Base-by-base conservation (phyloP, 2,329 filamentous ascomycete species). In the Pezicula rhizophila region DNA sequence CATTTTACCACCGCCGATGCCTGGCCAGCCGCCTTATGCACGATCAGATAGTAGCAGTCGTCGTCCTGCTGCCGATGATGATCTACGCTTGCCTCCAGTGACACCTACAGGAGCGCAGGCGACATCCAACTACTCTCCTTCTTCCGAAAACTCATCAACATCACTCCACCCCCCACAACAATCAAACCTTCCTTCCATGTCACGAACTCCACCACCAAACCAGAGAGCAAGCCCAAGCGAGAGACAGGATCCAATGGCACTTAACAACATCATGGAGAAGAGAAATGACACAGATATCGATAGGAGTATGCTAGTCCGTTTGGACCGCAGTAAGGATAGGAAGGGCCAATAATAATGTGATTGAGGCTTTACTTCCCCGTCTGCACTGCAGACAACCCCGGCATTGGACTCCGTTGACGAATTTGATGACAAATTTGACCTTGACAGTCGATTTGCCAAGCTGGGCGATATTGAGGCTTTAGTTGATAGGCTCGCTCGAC, bases 1-100 rank as follows among this genome's bases (percentile, higher is more conserved):
- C 1, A 62, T 66, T 12, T 57, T 68, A 14, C 65, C 66, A 18
- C 66, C 65, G n/a, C 66, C 65, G 18, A 57, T 65, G 25, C 63
- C 64, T n/a, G 60, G 56, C 15, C 62, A 62, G 34, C 52, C 56
- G n/a, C 39, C 52, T 1, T 63, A 59, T 46, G 20, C 55, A 25
- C 57, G 61, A 10, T 46, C 57, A 12, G 62, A 64, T 4, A 57
- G 44, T 17, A 52, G 50, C 40, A 60, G 56, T 25, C 43, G 52
- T 33, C 58, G 60, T 18, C 56, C 57, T 26, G 57, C 60, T 15
- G 59, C 52, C n/a, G 60, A 63, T 26, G 61, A 64, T 23, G 63
- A 64, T 50, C 47, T 64, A 15, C 57, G 62, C 18, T 55, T 66
- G 20, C 61, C 63, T n/a, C 61, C 63, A n/a, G 58, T 63, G 4